Evolutionary conservation across 768 basidiomycete species (phyloP).

Genomic region (Tylopilus vinaceipallidus): DNA sequence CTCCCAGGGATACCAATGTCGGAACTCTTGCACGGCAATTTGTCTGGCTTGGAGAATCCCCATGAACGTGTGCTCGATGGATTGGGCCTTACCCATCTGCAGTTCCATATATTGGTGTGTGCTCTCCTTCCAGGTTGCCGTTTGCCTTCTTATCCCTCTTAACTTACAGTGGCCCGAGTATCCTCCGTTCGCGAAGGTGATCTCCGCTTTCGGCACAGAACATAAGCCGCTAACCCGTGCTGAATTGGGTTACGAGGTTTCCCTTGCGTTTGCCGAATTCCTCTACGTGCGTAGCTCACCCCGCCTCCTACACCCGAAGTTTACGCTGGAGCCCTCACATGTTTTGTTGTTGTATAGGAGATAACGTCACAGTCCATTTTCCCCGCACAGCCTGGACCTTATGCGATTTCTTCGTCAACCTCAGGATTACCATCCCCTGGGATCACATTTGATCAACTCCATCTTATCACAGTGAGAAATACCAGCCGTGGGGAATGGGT

Average conservation of each 20-base stretch:
- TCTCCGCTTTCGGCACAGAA: slow-evolving; percentile 21
- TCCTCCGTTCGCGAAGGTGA: slow-evolving; percentile 20
- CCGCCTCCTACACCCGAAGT: neutral
- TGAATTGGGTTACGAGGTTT: slow-evolving; percentile 27
- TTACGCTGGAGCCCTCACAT: slow-evolving; percentile 3
- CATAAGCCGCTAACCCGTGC: slow-evolving; percentile 21
- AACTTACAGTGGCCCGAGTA: slow-evolving; percentile 27
- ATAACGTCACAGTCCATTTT: slow-evolving; percentile 14
- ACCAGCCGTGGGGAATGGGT: slow-evolving; percentile 29
- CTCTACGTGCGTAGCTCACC: slow-evolving; percentile 21
- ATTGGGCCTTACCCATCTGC: slow-evolving; percentile 13
- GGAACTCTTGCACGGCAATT: slow-evolving; percentile 22
- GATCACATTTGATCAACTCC: slow-evolving; percentile 24
- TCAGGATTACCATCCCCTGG: slow-evolving; percentile 13
- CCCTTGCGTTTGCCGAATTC: slow-evolving; percentile 31
- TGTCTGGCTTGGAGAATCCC: slow-evolving; percentile 18
- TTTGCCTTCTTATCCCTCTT: neutral
- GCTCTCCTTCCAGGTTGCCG: neutral
- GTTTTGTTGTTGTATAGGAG: slow-evolving; percentile 9
- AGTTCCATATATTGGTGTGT: slow-evolving; percentile 25
- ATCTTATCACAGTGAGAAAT: slow-evolving; percentile 25
- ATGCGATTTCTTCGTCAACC: slow-evolving; percentile 12
- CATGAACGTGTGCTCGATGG: slow-evolving; percentile 23
- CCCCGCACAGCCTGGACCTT: slow-evolving; percentile 18
- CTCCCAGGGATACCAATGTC: slow-evolving; percentile 25